Evolutionary conservation across 2,329 filamentous ascomycete species (phyloP).

Genomic region (Trichoderma asperellum): DNA sequence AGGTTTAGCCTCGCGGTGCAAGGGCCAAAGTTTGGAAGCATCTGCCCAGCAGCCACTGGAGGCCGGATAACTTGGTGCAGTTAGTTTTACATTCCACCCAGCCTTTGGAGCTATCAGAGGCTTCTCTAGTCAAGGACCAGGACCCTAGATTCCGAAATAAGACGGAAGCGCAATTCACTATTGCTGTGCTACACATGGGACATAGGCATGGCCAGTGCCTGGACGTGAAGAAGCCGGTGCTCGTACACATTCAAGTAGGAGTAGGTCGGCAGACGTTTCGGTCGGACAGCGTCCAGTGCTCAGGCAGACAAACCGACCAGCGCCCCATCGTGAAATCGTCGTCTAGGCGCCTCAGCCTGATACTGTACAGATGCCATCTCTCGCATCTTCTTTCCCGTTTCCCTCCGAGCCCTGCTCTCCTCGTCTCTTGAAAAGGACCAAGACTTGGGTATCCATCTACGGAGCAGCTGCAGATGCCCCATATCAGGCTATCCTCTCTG

Average conservation of each 20-base stretch:
- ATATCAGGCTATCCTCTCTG: slow-evolving; percentile 12
- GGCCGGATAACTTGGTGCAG: slow-evolving; percentile 2
- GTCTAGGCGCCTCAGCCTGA: neutral
- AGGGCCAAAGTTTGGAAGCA: slow-evolving; percentile 7
- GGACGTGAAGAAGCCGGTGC: neutral
- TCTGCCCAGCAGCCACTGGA: neutral
- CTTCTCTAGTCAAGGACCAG: neutral
- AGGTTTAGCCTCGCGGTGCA: slow-evolving; percentile 18
- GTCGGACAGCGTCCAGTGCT: neutral
- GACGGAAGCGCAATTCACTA: neutral
- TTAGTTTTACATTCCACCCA: slow-evolving; percentile 10
- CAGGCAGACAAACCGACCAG: neutral
- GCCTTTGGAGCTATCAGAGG: neutral
- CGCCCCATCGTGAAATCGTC: neutral
- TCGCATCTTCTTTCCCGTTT: neutral
- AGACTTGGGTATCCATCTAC: neutral
- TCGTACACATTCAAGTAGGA: neutral
- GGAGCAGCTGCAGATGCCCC: slow-evolving; percentile 22
- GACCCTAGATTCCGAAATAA: neutral
- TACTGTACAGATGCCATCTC: neutral
- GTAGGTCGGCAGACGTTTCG: neutral
- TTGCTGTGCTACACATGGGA: neutral
- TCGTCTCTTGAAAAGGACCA: neutral
- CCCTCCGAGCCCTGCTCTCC: neutral
- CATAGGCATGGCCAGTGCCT: neutral